Conservation (phyloP, 140 eudicot genomes). For the Stevia rebaudiana region DNA sequence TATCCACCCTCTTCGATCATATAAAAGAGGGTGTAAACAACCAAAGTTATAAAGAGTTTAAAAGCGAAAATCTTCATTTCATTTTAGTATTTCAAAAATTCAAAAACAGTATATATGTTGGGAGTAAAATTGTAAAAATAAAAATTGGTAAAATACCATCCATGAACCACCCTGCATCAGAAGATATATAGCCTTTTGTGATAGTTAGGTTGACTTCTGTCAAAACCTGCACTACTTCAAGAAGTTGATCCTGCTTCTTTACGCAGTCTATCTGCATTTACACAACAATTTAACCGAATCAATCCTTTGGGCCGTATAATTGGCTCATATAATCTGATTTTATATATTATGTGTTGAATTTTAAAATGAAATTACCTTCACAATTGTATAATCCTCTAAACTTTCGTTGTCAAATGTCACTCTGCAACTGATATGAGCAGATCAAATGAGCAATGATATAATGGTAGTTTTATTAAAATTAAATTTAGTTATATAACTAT, state of each 20-base stretch:
- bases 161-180: constrained; percentile 89
- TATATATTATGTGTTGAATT: neutral
- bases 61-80: neutral
- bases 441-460: neutral
- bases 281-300: neutral
- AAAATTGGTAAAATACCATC: constrained; percentile 41
- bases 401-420: constrained; percentile 67
- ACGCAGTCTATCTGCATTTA: constrained; percentile 59
- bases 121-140: neutral
- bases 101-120: neutral
- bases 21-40: too few species aligned
- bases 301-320: constrained; percentile 11
- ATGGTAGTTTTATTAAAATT: neutral
- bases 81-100: neutral
- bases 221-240: constrained; percentile 70
- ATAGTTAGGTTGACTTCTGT: constrained; percentile 69
- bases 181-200: constrained; percentile 63
- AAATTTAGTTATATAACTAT: neutral
- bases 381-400: constrained; percentile 54
- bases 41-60: neutral
- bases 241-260: constrained; percentile 63
- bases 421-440: constrained; percentile 50
- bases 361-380: constrained; percentile 44
- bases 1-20: neutral
- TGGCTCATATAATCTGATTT: neutral